Evolutionary conservation across 2,329 filamentous ascomycete species (phyloP), one percentile per base, ranked within the genome.

Genomic region (Ascochyta viciae-villosae): DNA sequence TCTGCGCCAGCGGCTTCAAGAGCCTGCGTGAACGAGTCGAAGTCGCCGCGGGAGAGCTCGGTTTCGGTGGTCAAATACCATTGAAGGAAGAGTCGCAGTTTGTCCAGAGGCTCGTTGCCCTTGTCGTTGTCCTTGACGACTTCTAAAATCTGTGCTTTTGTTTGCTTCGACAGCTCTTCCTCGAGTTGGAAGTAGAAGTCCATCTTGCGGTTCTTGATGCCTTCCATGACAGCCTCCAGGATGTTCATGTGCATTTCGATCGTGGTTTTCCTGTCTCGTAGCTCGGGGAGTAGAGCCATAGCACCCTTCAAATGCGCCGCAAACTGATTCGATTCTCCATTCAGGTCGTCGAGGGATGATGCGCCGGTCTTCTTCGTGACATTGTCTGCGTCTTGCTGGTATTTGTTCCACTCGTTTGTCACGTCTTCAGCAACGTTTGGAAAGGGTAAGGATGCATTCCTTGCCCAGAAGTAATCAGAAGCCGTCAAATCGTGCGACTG

Each of bases 181-280:
- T 99, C 96, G 6, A 96, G 81, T 73, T 98, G 92, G 79, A 96
- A 99, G 77, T 91, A 99, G 74, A 95, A 95, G 74, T 99, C 95
- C 6, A 99, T 82, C 75, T 98, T 93, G 15, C 95, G 88, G 66
- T 96, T 91, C 74, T 98, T 97, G 76, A 98, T 96, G 1, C 92
- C 93, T 66, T 88, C 86, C 53, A 89, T 77, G 9, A 89, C 74
- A 1, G 91, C 91, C 1, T 93, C 94, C 3, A 96, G 83, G 56
- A 98, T 96, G 73, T 96, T 97, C 95, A 99, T 99, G 75, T 99
- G 95, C 90, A 97, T 98, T 50, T 70, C 95, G 5, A 99, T 84
- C 2, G 66, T 72, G 1, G 69, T 88, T 74, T 99, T 99, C 56
- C 95, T 88, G 76, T 98, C 95, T 61, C 92, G 85, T 63, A 99